Conservation (phyloP, 441 rosid genomes). For the Syzygium syzygioides region DNA sequence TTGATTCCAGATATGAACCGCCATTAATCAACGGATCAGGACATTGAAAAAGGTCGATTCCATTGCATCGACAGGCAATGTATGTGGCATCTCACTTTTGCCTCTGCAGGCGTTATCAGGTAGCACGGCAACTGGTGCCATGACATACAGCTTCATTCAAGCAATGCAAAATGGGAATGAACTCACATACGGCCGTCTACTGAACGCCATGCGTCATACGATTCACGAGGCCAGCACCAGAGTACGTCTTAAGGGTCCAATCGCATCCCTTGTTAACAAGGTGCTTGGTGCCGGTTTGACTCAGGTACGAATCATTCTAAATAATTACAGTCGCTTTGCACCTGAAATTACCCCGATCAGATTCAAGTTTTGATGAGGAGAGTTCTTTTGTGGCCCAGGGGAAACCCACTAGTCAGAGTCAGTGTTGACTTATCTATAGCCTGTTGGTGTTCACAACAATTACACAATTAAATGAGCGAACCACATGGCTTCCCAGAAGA, state of each 20-base stretch:
- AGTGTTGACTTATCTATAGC: not conserved
- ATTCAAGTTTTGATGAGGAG: not conserved
- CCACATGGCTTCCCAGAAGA: not conserved
- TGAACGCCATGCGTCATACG: slow-evolving; percentile 40
- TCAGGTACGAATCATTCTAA: slow-evolving; percentile 16
- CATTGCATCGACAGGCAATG: not conserved
- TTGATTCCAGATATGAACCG: not conserved
- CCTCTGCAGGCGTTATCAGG: slow-evolving; percentile 57
- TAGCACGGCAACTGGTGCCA: slow-evolving; percentile 49
- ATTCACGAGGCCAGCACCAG: slow-evolving; percentile 41
- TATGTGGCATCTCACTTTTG: not conserved
- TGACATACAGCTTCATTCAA: slow-evolving; percentile 73
- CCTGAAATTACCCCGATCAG: not conserved
- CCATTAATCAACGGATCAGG: not conserved
- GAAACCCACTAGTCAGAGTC: not conserved
- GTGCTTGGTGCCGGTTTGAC: slow-evolving; percentile 7
- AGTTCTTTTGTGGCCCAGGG: not conserved
- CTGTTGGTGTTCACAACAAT: not conserved
- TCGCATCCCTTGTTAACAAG: slow-evolving; percentile 25
- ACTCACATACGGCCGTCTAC: slow-evolving; percentile 53
- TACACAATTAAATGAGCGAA: not conserved
- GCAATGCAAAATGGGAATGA: slow-evolving; percentile 57
- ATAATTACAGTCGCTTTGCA: not conserved
- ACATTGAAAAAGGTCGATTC: not conserved
- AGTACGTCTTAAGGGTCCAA: slow-evolving; percentile 26